Evolutionary conservation across 2,329 filamentous ascomycete genomes (phyloP).

Genomic region (Exutisphaerella laricina): DNA sequence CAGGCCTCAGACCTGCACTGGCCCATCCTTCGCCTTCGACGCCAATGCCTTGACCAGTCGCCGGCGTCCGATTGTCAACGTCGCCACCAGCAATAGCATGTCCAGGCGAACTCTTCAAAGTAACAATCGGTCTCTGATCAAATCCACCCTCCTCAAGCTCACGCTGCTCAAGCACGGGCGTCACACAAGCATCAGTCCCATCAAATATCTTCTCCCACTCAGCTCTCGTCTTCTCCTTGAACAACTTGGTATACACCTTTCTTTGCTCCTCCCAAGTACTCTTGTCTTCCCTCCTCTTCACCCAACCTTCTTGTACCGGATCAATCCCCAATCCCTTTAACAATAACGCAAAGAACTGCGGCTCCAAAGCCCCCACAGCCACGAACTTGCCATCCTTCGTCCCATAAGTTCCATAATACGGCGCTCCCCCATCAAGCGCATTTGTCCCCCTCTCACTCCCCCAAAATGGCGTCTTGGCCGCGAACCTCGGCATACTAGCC

Average conservation of each 20-base stretch:
- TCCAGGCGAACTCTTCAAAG: slow-evolving; percentile 63
- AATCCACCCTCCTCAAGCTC: slow-evolving; percentile 63
- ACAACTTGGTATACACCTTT: slow-evolving; percentile 55
- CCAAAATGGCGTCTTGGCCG: slow-evolving; percentile 59
- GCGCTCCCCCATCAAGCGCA: slow-evolving; percentile 74
- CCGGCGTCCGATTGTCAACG: slow-evolving; percentile 34
- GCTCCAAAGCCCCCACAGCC: slow-evolving; percentile 83
- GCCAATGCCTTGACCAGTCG: slow-evolving; percentile 59
- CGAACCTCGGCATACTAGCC: slow-evolving; percentile 68
- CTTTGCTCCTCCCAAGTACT: slow-evolving; percentile 63
- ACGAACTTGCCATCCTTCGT: slow-evolving; percentile 73
- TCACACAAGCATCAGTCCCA: slow-evolving; percentile 85
- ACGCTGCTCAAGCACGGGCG: slow-evolving; percentile 71
- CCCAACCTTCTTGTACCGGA: slow-evolving; percentile 35
- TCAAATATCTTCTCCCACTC: slow-evolving; percentile 88
- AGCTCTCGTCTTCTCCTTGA: slow-evolving; percentile 62
- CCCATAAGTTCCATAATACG: slow-evolving; percentile 86
- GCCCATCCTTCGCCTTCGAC: slow-evolving; percentile 63
- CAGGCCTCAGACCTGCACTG: slow-evolving; percentile 55
- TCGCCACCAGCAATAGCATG: slow-evolving; percentile 53
- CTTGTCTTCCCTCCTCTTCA: slow-evolving; percentile 53
- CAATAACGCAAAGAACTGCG: slow-evolving; percentile 70
- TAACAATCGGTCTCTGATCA: slow-evolving; percentile 66
- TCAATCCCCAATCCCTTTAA: slow-evolving; percentile 61
- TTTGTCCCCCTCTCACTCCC: slow-evolving; percentile 64